Base-by-base conservation (phyloP, 176 grass and related monocot species). In the Oryza rufipogon region DNA sequence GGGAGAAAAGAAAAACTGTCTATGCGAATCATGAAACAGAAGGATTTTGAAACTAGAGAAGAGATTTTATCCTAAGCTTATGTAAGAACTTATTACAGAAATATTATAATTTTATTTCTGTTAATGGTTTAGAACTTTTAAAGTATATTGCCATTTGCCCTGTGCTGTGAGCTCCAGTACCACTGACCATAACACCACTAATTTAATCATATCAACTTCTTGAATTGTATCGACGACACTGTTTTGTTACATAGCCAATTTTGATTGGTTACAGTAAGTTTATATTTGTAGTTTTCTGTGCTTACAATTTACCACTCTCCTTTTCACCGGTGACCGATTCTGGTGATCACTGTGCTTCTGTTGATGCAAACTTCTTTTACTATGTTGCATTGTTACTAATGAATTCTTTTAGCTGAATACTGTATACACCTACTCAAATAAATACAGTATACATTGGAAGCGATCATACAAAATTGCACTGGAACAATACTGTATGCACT, bases 241-340 rank as follows among this genome's bases (percentile, higher is more conserved):
- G 32, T 78, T 79, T 19, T 44, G 64, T 47, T 16, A 34, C 48
- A 75, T 32, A 84, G 38, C 15, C 63, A 65, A 26, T 51, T 63
- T 76, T 23, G n/a, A 28, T 82, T n/a, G 17, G 54, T 46, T 52
- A 52, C 49, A 17, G 1, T 49, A 12, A 4, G 13, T 3, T 49
- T 49, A 49, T 0, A 15, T 13, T 52, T 52, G 14, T 52, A 47
- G 49, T 52, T 52, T 52, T 52, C 1, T 52, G 15, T 16, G 9
- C 10, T 44, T 73, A 41, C 39, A 7, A 41, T 9, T 41, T 41
- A 73, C 2, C 6, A 3, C 16, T 16, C 26, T 30, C 7, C 20
- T 30, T 52, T 52, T 87, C 34, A 30, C 12, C 41, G 16, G 36
- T 49, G 11, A 5, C 23, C 39, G 36, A 60, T 30, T 68, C 51